These are phyloP conservation scores for Syzygium jambos DNA, from an alignment of 345 rosid genomes.

Conservation along the genomic window DNA sequence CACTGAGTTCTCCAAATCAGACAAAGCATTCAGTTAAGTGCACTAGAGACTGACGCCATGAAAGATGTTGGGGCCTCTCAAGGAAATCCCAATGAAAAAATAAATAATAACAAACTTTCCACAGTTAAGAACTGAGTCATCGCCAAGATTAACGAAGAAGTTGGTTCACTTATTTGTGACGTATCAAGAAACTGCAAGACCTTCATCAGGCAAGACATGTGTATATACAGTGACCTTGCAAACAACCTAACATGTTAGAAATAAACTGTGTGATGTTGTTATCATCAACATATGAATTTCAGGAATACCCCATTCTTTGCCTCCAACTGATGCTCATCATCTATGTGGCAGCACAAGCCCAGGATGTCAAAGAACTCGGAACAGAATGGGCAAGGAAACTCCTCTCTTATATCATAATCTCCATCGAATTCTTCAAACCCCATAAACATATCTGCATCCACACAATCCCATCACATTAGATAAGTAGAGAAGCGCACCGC, in stretches of 20 bases:
- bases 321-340: constrained; percentile 81
- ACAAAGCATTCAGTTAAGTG: neutral
- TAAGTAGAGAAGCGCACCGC: neutral
- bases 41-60: neutral
- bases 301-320: constrained; percentile 76
- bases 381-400: constrained; percentile 95
- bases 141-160: neutral
- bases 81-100: neutral
- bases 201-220: neutral
- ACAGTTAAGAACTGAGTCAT: neutral
- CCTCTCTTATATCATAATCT: constrained; percentile 87
- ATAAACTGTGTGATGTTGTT: neutral
- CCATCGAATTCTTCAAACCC: constrained; percentile 83
- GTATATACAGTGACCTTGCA: neutral
- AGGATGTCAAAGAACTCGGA: constrained; percentile 81
- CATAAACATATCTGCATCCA: constrained; percentile 66
- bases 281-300: neutral
- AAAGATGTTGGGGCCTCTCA: neutral
- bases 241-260: neutral
- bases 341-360: constrained; percentile 88
- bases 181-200: neutral
- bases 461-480: neutral
- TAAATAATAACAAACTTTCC: neutral
- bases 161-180: neutral
- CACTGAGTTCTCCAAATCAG: neutral